Conservation (phyloP, 257 asterid genomes). For the Nicotiana sylvestris region DNA sequence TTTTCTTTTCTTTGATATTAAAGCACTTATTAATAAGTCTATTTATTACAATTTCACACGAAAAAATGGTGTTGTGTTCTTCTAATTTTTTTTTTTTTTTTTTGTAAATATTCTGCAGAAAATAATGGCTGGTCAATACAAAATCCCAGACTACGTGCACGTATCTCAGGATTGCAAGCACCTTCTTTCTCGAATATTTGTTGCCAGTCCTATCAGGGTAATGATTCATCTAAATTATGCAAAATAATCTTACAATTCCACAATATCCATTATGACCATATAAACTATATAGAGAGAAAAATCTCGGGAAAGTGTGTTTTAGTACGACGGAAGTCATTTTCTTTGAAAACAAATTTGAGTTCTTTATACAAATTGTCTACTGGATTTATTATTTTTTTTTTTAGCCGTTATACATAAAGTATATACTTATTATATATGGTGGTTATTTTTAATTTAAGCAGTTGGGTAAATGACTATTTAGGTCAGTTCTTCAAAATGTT, state of each 20-base stretch:
- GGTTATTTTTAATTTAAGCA: no score
- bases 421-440: no score
- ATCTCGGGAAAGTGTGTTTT: no score
- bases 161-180: slow-evolving; percentile 63
- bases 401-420: no score
- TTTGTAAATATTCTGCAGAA: slow-evolving; percentile 25
- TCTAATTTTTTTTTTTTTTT: not conserved
- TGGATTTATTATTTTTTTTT: no score
- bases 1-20: not conserved
- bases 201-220: slow-evolving; percentile 44
- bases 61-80: not conserved
- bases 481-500: no score
- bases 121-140: slow-evolving; percentile 50
- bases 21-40: not conserved
- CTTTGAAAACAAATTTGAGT: no score
- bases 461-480: no score
- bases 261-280: not conserved
- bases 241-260: not conserved
- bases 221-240: not conserved
- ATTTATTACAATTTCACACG: not conserved
- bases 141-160: slow-evolving; percentile 55
- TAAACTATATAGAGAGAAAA: no score
- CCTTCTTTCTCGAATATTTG: slow-evolving; percentile 52
- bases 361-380: no score
- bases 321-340: no score